A percentile compares a stretch with the other conserved stretches of the same genome.
phyloP scores from a whole-genome alignment of 371 early-diverging fungal genomes.

The Batkoa obscura region DNA sequence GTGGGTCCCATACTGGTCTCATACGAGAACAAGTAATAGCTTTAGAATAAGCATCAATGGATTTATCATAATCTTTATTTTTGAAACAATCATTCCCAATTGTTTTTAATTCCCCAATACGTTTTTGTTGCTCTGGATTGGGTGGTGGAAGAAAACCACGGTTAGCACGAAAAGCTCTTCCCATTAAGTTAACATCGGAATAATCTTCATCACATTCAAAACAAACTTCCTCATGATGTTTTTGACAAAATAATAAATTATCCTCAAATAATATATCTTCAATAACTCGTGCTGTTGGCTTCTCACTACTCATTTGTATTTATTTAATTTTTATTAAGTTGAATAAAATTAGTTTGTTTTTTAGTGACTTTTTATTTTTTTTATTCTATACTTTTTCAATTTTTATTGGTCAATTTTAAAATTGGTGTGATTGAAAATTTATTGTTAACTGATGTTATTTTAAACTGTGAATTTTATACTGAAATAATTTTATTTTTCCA shows the following conservation, averaged over 20 bases:
- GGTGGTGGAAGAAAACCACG: constrained; percentile 48
- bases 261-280: no score
- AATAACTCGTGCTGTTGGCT: no score
- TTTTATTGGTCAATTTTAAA: no score
- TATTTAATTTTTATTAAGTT: no score
- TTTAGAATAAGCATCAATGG: constrained; percentile 47
- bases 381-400: no score
- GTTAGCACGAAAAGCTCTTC: constrained; percentile 10
- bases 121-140: constrained; percentile 37
- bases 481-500: no score
- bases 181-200: constrained; percentile 5
- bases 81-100: constrained; percentile 58
- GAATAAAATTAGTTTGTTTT: no score
- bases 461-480: no score
- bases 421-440: no score
- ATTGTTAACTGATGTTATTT: no score
- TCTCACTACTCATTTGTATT: no score
- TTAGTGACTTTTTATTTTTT: no score
- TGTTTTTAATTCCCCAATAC: constrained; percentile 43
- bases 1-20: constrained; percentile 61
- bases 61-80: constrained; percentile 35
- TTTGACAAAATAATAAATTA: neutral
- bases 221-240: constrained; percentile 1
- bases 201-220: neutral
- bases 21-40: constrained; percentile 46